Conservation (phyloP, 2,329 filamentous ascomycete genomes). For the Pseudogymnoascus sp. region DNA sequence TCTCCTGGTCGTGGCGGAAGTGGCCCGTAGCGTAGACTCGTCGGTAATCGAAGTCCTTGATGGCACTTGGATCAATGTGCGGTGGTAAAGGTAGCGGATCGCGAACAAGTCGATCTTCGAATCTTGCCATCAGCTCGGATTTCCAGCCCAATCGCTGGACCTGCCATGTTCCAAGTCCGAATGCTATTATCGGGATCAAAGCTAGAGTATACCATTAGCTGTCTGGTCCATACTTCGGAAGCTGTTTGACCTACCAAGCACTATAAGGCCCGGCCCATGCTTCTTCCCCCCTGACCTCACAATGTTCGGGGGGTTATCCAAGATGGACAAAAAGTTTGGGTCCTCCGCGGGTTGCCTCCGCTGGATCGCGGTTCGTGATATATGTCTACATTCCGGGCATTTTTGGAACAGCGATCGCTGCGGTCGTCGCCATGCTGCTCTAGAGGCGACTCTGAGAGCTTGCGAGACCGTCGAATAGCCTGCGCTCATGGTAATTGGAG, state of each 20-base stretch:
- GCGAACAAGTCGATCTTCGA: constrained; percentile 84
- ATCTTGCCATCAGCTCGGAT: constrained; percentile 80
- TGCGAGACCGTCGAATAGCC: constrained; percentile 5
- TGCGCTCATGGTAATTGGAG: constrained; percentile 2
- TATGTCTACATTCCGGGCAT: constrained; percentile 20
- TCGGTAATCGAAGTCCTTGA: constrained; percentile 87
- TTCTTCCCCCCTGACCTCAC: constrained; percentile 56
- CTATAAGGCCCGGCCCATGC: constrained; percentile 73
- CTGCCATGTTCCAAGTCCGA: constrained; percentile 89
- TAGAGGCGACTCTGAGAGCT: constrained; percentile 1
- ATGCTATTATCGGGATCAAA: constrained; percentile 84
- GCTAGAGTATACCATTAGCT: constrained; percentile 18
- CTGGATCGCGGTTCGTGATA: constrained; percentile 20
- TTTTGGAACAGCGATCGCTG: not conserved
- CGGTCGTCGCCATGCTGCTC: not conserved
- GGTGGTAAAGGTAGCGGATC: constrained; percentile 80
- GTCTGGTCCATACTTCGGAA: not conserved
- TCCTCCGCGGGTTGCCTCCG: constrained; percentile 57
- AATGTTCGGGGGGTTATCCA: constrained; percentile 77
- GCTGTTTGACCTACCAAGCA: constrained; percentile 51
- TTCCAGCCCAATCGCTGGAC: constrained; percentile 92
- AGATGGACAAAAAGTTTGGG: constrained; percentile 72
- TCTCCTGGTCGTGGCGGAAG: constrained; percentile 84
- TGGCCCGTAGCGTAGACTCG: constrained; percentile 68
- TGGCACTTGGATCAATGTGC: constrained; percentile 69